phyloP scores from a whole-genome alignment of 73 alveolate genomes.

The Paramecium caudatum region DNA sequence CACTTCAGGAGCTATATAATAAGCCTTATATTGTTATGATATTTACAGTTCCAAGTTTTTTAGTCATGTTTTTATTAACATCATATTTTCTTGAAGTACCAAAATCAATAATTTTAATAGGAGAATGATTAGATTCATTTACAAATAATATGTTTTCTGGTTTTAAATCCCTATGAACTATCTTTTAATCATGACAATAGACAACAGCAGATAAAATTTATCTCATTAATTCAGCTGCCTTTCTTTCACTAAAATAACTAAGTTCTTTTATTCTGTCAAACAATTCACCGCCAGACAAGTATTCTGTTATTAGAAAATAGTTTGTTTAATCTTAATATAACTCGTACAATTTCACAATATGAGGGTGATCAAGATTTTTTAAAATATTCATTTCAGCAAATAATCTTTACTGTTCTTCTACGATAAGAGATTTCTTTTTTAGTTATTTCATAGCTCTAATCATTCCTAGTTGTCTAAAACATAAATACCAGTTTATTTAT shows the following conservation, averaged over 20 bases:
- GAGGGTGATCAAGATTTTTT: conserved; percentile 70
- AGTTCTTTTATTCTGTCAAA: conserved; percentile 78
- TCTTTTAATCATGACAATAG: conserved; percentile 66
- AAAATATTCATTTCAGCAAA: conserved; percentile 77
- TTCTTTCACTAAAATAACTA: conserved; percentile 61
- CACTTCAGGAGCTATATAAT: conserved; percentile 70
- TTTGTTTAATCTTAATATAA: conserved; percentile 67
- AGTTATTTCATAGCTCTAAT: conserved; percentile 74
- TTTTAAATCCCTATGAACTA: conserved; percentile 82
- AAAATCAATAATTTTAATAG: conserved; percentile 82
- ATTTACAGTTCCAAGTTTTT: conserved; percentile 71
- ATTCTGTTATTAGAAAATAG: conserved; percentile 73
- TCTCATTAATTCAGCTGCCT: conserved; percentile 78
- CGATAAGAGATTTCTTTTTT: conserved; percentile 60
- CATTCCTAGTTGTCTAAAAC: conserved; percentile 43
- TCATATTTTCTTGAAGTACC: conserved; percentile 78
- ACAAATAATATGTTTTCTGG: conserved; percentile 89
- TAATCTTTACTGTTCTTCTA: conserved; percentile 67
- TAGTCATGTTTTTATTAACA: conserved; percentile 68
- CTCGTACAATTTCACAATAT: conserved; percentile 66
- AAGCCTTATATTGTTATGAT: not conserved
- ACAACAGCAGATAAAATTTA: conserved; percentile 74
- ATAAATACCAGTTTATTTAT: conserved; percentile 24
- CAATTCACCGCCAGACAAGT: conserved; percentile 83
- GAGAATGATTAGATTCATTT: conserved; percentile 76